Evolutionary conservation across 2,329 filamentous ascomycete genomes (phyloP).

Genomic region (Colletotrichum siamense): DNA sequence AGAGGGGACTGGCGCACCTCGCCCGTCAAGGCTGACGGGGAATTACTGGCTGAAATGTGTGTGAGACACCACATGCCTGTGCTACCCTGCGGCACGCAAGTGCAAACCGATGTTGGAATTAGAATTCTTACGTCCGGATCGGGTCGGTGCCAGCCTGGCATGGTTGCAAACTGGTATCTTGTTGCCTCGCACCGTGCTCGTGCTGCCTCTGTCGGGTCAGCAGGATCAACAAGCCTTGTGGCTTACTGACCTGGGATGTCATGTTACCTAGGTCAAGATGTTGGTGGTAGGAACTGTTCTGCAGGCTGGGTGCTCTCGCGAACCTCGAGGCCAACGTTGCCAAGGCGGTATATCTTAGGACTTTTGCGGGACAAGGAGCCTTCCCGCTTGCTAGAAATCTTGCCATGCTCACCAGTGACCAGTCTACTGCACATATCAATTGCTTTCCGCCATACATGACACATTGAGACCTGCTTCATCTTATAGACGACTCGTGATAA

Average conservation of each 20-base stretch:
- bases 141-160: background rate
- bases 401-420: background rate
- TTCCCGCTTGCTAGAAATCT: background rate
- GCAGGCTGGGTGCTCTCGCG: too few species aligned
- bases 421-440: background rate
- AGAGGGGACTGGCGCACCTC: background rate
- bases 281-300: background rate
- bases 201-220: background rate
- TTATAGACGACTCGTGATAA: background rate
- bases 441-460: background rate
- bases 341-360: too few species aligned
- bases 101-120: background rate
- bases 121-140: background rate
- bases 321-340: too few species aligned
- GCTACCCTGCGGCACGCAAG: background rate
- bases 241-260: background rate
- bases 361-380: too few species aligned
- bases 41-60: background rate
- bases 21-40: background rate
- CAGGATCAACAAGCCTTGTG: slow-evolving; percentile 1
- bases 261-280: background rate
- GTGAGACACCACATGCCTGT: slow-evolving; percentile 17
- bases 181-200: background rate
- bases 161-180: background rate
- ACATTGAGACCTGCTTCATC: background rate